phyloP scores from a whole-genome alignment of 2,329 filamentous ascomycete genomes.

The Aspergillus pseudonomiae region DNA sequence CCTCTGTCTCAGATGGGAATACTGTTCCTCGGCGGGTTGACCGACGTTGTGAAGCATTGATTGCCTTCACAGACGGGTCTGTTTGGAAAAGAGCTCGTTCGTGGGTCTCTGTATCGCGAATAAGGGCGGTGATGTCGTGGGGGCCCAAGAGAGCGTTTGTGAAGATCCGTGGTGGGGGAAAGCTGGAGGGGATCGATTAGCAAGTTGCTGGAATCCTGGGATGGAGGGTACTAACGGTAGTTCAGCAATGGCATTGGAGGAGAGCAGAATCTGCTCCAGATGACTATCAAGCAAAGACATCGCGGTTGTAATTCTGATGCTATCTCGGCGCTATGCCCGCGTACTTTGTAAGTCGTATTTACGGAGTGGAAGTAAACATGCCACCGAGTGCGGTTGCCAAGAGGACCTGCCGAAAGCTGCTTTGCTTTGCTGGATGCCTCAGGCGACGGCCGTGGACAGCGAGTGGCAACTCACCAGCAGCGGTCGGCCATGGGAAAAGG shows the following conservation, averaged over 20 bases:
- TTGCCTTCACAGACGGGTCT: conserved; percentile 64
- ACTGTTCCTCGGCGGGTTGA: conserved; percentile 53
- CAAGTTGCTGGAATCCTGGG: background rate
- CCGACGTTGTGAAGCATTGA: conserved; percentile 51
- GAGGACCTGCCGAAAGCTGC: conserved; percentile 1
- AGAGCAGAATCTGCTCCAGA: conserved; percentile 75
- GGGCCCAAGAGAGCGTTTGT: conserved; percentile 87
- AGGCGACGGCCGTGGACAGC: background rate
- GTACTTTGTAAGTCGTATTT: background rate
- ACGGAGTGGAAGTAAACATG: background rate
- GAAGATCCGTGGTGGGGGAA: conserved; percentile 90
- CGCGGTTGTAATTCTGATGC: conserved; percentile 15
- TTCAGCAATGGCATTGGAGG: conserved; percentile 74
- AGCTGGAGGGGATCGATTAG: conserved; percentile 56
- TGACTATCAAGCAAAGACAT: conserved; percentile 74
- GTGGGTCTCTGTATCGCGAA: conserved; percentile 92
- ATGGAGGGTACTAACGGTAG: conserved; percentile 62
- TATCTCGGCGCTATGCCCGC: background rate
- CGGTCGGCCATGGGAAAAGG: background rate
- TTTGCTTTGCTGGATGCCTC: conserved; percentile 2
- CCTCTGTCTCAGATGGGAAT: conserved; percentile 44
- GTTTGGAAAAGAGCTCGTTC: conserved; percentile 95
- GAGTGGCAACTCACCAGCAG: background rate
- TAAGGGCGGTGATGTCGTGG: conserved; percentile 90
- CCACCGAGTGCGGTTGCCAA: conserved; percentile 6